phyloP scores from a whole-genome alignment of 768 basidiomycete genomes.

The Hortiboletus flavorubellus region DNA sequence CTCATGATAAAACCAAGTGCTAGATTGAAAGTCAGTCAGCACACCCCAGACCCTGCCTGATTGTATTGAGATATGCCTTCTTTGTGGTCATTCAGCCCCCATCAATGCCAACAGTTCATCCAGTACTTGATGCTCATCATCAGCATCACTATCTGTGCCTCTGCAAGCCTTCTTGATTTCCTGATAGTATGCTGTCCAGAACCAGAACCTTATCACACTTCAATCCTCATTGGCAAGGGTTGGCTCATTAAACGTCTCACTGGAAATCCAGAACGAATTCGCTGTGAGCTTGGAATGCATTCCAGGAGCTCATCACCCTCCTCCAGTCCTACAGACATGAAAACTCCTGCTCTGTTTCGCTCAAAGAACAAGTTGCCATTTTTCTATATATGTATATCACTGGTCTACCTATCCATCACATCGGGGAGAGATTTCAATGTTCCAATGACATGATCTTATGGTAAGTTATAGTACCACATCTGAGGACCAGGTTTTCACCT shows the following conservation, averaged over 20 bases:
- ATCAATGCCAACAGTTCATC: too few species aligned
- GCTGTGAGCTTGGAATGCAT: not conserved
- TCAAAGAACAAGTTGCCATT: not conserved
- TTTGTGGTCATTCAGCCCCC: too few species aligned
- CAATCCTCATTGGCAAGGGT: not conserved
- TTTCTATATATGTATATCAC: not conserved
- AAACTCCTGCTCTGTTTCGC: not conserved
- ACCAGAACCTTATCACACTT: not conserved
- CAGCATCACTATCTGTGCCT: not conserved
- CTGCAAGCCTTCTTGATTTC: not conserved
- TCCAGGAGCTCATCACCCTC: not conserved
- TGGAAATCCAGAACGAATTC: not conserved
- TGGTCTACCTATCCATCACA: not conserved
- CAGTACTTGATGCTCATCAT: not conserved
- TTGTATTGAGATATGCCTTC: too few species aligned
- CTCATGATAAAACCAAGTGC: too few species aligned
- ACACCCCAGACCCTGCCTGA: too few species aligned
- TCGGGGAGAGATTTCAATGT: not conserved
- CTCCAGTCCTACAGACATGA: not conserved
- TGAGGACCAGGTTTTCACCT: too few species aligned
- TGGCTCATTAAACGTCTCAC: too few species aligned
- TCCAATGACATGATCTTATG: not conserved
- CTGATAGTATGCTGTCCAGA: not conserved
- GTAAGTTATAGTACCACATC: not conserved
- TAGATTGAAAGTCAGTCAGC: too few species aligned